Base-by-base conservation (phyloP, 2,329 filamentous ascomycete genomes). In the Sarocladium oryzae region DNA sequence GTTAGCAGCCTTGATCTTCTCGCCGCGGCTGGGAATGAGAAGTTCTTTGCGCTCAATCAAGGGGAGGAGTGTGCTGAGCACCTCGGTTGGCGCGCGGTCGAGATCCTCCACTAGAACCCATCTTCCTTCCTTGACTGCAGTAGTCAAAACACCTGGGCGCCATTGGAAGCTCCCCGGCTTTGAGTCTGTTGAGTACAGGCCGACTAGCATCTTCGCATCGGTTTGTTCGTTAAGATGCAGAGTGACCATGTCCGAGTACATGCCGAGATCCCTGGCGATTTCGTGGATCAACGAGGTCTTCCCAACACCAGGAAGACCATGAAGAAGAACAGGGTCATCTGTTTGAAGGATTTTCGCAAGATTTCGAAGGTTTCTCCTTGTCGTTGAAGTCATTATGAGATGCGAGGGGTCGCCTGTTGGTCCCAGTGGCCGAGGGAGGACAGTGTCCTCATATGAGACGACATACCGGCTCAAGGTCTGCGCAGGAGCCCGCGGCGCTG, bases 81-180 rank as follows among this genome's bases (percentile, higher is more conserved):
- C 88, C 67, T 99, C 93, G 57, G 89, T 92, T 4, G 95, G 93
- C 10, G 93, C 93, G 55, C 92, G 84, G 64, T 99, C 91, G 36
- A 99, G 77, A 66, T 99, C 95, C 67, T 99, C 95, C 53, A 99
- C 95, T 57, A 99, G 76, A 6, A 99, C 88, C 95, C 93, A 99
- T 61, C 92, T 81, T 15, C 93, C 95, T 72, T 99, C 92, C 62
- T 81, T 85, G 2, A 97, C 90, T 32, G 95, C 95, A 26, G 89
- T 95, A 0, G 93, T 96, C 58, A 99, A 73, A 18, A 97, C 88
- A 69, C 93, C 93, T 2, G 93, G 82, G 54, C 88, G 83, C 93
- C 93, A 99, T 49, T 82, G 81, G 64, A 99, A 99, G 9, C 88
- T 91, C 1, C 91, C 91, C 1, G 90, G 91, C 54, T 85, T 87